Conservation (phyloP, 768 basidiomycete genomes). For the Tricholoma hemisulphureum region DNA sequence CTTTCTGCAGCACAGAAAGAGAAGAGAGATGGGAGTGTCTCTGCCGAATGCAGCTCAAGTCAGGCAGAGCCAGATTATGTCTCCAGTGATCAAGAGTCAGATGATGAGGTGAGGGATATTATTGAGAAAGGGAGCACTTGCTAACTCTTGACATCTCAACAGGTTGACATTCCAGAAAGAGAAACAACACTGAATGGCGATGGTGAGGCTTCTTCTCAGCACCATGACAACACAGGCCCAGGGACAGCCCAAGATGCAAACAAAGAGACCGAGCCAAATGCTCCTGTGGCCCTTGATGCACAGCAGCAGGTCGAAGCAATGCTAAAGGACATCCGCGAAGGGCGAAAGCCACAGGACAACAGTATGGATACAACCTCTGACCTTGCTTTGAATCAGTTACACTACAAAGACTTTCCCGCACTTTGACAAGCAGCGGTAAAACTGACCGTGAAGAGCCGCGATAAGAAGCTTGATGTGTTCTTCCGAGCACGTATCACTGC, state of each 20-base stretch:
- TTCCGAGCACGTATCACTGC: slow-evolving; percentile 25
- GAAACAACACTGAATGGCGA: background rate
- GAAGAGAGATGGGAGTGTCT: no score
- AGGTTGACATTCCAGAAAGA: background rate
- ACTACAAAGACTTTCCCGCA: slow-evolving; percentile 2
- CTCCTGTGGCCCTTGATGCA: background rate
- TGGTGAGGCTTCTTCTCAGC: background rate
- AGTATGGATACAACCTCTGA: background rate
- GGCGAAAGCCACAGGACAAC: background rate
- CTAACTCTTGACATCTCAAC: background rate
- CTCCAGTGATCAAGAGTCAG: no score
- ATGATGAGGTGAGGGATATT: background rate
- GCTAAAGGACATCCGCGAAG: background rate
- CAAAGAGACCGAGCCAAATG: background rate
- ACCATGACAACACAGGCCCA: background rate
- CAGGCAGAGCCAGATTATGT: no score
- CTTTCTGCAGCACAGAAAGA: no score
- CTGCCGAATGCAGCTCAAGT: no score
- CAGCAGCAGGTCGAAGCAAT: background rate
- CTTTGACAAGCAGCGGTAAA: background rate
- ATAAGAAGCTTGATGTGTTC: slow-evolving; percentile 31
- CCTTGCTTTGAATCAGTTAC: slow-evolving; percentile 5
- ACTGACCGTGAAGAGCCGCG: slow-evolving; percentile 21
- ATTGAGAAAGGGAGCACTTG: background rate
- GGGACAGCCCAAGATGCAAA: background rate